Evolutionary conservation across 352 stramenopile genomes (phyloP), one percentile per base, ranked within the genome.

Genomic region (Phytophthora europaea): DNA sequence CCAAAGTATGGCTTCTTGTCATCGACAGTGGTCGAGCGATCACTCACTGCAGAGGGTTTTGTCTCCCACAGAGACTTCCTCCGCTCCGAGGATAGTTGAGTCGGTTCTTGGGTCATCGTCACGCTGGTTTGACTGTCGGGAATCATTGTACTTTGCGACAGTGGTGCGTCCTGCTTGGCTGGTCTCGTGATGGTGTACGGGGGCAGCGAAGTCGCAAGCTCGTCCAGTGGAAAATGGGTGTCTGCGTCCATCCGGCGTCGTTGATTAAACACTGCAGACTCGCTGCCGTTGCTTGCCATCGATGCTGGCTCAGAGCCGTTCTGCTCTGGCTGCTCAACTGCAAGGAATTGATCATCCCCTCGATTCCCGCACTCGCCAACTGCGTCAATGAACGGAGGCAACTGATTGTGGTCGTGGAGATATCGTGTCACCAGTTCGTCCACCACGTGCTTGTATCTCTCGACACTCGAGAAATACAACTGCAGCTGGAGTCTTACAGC

Each of bases 341-440:
- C 13, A n/a, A 59, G 20, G 31, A 6, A 6, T 52, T 64, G 20
- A 22, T 75, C 52, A 22, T 75, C 52, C 20, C 2, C 12, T 65
- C 10, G 53, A 55, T 67, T 82, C 43, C 69, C 62, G 18, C 40
- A 52, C 26, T 75, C 64, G 10, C 73, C 65, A 45, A 82, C 64
- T 0, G 71, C 55, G 45, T 92, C 82, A 18, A 93, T 89, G 54
- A 90, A 93, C 2, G 70, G 59, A n/a, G 86, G 86, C 6, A 94
- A 70, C 15, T 89, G 63, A 31, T 76, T 83, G 75, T 87, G 61
- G 15, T 89, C 84, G 22, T 90, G 69, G 3, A 88, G 45, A 56
- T 83, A 89, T 76, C 82, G 88, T 1, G 50, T 72, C 43, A 93
- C 82, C 1, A 93, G 67, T 26, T 92, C 87, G 51, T 94, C 87